These are phyloP conservation scores for Amanita brunnescens DNA, from an alignment of 768 basidiomycete genomes.

Conservation along the genomic window DNA sequence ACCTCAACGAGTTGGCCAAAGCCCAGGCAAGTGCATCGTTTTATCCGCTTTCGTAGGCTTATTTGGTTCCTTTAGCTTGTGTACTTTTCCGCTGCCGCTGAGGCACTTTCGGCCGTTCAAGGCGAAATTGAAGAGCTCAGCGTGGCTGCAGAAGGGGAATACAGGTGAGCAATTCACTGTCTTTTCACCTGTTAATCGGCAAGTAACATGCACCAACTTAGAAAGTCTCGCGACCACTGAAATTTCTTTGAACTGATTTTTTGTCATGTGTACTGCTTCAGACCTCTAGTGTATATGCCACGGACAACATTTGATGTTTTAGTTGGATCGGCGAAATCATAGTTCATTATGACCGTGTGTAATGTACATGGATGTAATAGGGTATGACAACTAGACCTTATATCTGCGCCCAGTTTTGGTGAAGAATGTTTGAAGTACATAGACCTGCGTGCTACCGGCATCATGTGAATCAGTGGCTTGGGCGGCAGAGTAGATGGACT, in stretches of 20 bases:
- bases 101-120: constrained; percentile 72
- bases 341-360: constrained; percentile 5
- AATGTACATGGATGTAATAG: constrained; percentile 6
- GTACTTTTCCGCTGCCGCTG: constrained; percentile 70
- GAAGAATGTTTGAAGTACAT: constrained; percentile 93
- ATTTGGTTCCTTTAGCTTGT: constrained; percentile 36
- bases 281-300: not conserved
- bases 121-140: constrained; percentile 91
- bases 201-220: constrained; percentile 21
- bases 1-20: constrained; percentile 85
- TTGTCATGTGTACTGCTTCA: not conserved
- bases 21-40: constrained; percentile 50
- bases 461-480: constrained; percentile 6
- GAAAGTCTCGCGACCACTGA: constrained; percentile 90
- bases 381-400: constrained; percentile 53
- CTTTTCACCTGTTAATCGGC: not conserved
- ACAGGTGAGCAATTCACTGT: constrained; percentile 53
- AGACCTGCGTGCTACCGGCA: constrained; percentile 67
- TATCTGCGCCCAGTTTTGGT: constrained; percentile 86
- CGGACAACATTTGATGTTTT: not conserved
- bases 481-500: constrained; percentile 22
- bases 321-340: not conserved
- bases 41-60: not conserved
- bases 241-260: constrained; percentile 28
- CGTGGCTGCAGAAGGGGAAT: constrained; percentile 91